Base-by-base conservation (phyloP, 345 rosid species). In the Euphorbia pulcherrima region DNA sequence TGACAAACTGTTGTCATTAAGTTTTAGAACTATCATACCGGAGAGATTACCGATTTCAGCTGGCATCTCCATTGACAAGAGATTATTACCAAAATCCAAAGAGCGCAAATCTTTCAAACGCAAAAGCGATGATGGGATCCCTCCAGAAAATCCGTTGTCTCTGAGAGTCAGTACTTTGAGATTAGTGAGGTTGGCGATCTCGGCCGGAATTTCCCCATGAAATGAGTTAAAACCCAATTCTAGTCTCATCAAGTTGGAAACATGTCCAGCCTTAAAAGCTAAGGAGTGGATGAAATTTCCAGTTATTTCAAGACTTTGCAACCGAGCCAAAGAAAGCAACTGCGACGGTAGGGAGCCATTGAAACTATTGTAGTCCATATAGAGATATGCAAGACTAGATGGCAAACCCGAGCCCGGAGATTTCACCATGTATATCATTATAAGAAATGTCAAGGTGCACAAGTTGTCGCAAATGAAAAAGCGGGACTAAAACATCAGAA, bases 61-160 rank as follows among this genome's bases (percentile, higher is more conserved):
- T 5, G 85, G 82, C 51, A 83, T 83, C 70, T 74, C 69, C 62
- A 3, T 47, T 23, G 80, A 72, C 8, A 83, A 35, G 8, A 47
- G 10, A 35, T 81, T 81, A 16, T 39, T 51, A 7, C 39, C 51
- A 41, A 78, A 63, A 33, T 72, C 55, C 56, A 83, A 8, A 1
- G 0, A 24, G 44, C 55, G 44, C 1, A 81, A 63, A 54, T 72
- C 62, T 29, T 18, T 58, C 28, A 83, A 67, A 18, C 65, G 52
- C 63, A 53, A 66, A 23, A 83, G 33, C 0, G 81, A 69, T 56
- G 39, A 73, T n/a, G 87, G 84, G 55, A 81, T 72, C 20, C 44
- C 14, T 18, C 81, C 75, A 30, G 67, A 47, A 40, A 79, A 60
- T 8, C 11, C 57, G 48, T 84, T 81, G 10, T 6, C 4, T 0